Percentiles rank a stretch among this genome's conserved stretches.
Evolutionary conservation across 345 rosid species (phyloP).

Genomic region (Durio zibethinus): DNA sequence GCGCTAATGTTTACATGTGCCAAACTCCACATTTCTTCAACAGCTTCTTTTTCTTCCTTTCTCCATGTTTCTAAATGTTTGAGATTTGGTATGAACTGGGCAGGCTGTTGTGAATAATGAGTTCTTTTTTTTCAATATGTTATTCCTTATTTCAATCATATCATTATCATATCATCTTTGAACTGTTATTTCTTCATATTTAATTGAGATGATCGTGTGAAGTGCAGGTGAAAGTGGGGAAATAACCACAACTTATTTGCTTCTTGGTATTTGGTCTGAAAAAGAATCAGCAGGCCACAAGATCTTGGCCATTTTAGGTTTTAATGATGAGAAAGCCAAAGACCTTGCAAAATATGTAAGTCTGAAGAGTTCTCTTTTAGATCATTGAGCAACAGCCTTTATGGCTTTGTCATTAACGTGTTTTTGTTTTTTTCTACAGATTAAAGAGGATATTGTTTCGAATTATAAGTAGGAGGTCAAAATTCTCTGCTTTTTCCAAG

Average conservation of each 20-base stretch:
- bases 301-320: constrained; percentile 60
- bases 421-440: constrained; percentile 45
- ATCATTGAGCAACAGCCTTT: not conserved
- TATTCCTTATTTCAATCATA: not conserved
- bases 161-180: not conserved
- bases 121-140: not conserved
- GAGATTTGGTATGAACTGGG: not conserved
- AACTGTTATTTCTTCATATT: not conserved
- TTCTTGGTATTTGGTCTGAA: constrained; percentile 82
- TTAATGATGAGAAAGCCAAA: constrained; percentile 76
- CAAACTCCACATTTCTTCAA: not conserved
- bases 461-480: not conserved
- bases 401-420: not conserved
- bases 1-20: not conserved
- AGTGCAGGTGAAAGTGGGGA: constrained; percentile 72
- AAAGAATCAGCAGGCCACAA: constrained; percentile 73
- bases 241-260: constrained; percentile 66
- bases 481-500: not conserved
- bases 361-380: not conserved
- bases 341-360: constrained; percentile 67
- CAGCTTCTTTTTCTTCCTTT: not conserved
- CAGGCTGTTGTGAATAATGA: not conserved
- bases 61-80: constrained; percentile 4
- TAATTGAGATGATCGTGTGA: not conserved
- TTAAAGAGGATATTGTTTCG: constrained; percentile 46